phyloP scores from a whole-genome alignment of 805 yeast species.

The Metschnikowia aberdeeniae region DNA sequence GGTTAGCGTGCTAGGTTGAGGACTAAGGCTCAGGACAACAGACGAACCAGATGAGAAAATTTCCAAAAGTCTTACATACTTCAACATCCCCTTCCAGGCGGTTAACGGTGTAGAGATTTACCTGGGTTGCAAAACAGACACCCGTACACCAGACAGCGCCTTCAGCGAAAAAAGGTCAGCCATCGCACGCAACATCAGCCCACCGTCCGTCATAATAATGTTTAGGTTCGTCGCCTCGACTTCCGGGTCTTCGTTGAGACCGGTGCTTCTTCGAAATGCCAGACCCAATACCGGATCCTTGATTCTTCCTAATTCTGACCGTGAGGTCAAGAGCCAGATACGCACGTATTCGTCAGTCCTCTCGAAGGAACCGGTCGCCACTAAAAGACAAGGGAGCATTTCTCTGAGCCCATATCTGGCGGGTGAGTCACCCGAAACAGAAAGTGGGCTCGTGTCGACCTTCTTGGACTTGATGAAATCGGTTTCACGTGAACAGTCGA shows the following conservation, averaged over 20 bases:
- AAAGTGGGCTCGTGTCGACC: background rate
- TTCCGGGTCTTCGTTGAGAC: slow-evolving; percentile 34
- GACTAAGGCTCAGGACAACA: too few species aligned
- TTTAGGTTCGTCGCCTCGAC: slow-evolving; percentile 37
- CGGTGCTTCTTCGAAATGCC: slow-evolving; percentile 36
- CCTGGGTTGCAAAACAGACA: background rate
- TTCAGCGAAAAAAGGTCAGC: background rate
- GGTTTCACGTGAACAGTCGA: slow-evolving; percentile 14
- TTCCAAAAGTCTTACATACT: too few species aligned
- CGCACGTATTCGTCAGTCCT: slow-evolving; percentile 8
- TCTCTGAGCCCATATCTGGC: too few species aligned
- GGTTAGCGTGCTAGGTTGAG: too few species aligned
- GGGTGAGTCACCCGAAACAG: background rate
- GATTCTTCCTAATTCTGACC: slow-evolving; percentile 10
- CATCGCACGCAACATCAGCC: background rate
- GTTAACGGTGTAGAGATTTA: too few species aligned
- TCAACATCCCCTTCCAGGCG: too few species aligned
- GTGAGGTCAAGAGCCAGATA: slow-evolving; percentile 12
- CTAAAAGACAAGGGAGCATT: too few species aligned
- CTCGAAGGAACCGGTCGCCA: background rate
- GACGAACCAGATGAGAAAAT: too few species aligned
- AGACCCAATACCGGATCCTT: slow-evolving; percentile 21
- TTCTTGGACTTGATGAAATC: slow-evolving; percentile 27
- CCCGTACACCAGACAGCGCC: slow-evolving; percentile 4
- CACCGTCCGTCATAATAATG: slow-evolving; percentile 18